Evolutionary conservation across 345 rosid species (phyloP).

Genomic region (Euphorbia lathyris): DNA sequence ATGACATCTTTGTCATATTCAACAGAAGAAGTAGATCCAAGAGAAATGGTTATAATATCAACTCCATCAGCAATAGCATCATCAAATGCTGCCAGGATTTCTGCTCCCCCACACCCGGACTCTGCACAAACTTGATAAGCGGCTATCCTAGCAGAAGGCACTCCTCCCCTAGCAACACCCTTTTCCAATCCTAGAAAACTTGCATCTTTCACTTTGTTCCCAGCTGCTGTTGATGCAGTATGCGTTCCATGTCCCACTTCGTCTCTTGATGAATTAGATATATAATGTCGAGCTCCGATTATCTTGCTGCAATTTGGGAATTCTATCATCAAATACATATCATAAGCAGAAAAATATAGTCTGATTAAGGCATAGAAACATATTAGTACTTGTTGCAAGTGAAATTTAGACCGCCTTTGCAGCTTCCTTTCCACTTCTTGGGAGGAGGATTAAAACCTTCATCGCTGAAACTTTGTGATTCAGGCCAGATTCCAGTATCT

Average conservation of each 20-base stretch:
- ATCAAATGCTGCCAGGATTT: constrained; percentile 45
- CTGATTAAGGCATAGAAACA: not conserved
- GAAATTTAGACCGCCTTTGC: constrained; percentile 36
- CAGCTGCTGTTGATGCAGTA: constrained; percentile 67
- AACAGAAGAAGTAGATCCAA: not conserved
- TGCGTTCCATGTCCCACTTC: constrained; percentile 44
- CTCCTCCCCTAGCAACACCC: constrained; percentile 62
- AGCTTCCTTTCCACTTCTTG: constrained; percentile 45
- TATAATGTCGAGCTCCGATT: constrained; percentile 45
- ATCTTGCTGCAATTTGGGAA: constrained; percentile 27
- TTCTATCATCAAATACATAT: no score
- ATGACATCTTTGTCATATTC: not conserved
- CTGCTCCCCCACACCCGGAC: not conserved
- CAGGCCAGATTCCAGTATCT: constrained; percentile 45
- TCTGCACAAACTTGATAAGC: constrained; percentile 33
- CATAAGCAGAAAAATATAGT: not conserved
- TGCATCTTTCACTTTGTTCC: constrained; percentile 36
- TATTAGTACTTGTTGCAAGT: constrained; percentile 51
- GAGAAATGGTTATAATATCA: constrained; percentile 34
- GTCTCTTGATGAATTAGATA: constrained; percentile 27
- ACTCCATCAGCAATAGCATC: constrained; percentile 71
- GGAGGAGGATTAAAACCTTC: constrained; percentile 51
- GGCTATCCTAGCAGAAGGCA: constrained; percentile 58
- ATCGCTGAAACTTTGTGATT: constrained; percentile 41
- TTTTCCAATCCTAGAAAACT: constrained; percentile 45